Evolutionary conservation across 768 basidiomycete species (phyloP), one percentile per base, ranked within the genome.

Genomic region (Rhizopogon rudus): DNA sequence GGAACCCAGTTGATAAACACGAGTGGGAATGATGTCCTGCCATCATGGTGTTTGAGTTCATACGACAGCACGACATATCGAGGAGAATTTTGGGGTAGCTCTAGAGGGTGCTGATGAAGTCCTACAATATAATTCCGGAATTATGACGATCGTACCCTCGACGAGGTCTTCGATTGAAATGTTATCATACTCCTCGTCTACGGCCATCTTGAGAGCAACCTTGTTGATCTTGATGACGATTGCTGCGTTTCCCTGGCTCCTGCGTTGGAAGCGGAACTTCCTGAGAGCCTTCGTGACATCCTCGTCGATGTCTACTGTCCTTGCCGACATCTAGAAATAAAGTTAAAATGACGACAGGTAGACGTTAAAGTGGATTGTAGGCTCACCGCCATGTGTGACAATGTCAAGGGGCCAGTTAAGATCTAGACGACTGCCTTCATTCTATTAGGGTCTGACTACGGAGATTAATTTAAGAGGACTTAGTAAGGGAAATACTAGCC

Each of bases 141-240:
- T 25, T 7, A 20, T 25, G 25, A 25, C 25, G 25, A 25, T 40
- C 65, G 54, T 60, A 91, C 93, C 93, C 73, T 93, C 87, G n/a
- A 82, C 89, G 39, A 98, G 82, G 14, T 95, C 91, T 62, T 89
- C 88, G 55, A 93, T 82, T 53, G 78, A 79, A 57, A 91, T 86
- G 57, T 82, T 73, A 64, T 88, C 85, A 60, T 90, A 86, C 65
- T 86, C 83, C 53, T 93, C 90, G 33, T 85, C 88, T 63, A 91
- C 86, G 66, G 88, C 87, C 87, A 97, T 88, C 60, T 83, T 65
- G 55, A 95, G 79, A 62, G 84, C 77, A 40, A 77, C 70, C 76
- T 91, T 94, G 79, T 94, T 87, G 73, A 95, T 91, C 82, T 94
- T 95, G 71, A 95, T 84, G 61, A 93, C 74, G 52, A 95, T 76